Base-by-base conservation (phyloP, 495 filamentous ascomycete species). In the Niebla homalea region DNA sequence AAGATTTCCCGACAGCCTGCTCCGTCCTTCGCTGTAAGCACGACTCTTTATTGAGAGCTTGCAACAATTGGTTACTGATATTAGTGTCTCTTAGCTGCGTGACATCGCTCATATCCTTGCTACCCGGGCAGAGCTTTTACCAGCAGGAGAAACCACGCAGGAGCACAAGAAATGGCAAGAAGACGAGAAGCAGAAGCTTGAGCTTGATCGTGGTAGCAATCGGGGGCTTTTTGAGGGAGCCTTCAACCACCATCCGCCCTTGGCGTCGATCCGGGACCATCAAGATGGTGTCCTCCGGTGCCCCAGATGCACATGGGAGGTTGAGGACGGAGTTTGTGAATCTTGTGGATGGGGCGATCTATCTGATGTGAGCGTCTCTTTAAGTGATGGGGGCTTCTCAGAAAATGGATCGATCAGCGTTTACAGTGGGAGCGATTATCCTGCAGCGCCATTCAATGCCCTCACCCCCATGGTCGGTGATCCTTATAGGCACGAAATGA, bases 71-170 rank as follows among this genome's bases (percentile, higher is more conserved):
- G 43, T 55, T 37, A 43, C 57, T 43, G 48, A 49, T 56, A 1
- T 8, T 32, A 19, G 49, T 58, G 35, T 32, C 46, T 23, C 21
- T 14, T 51, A 84, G 80, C 70, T 86, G 48, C 75, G 80, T 39
- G 75, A 84, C 37, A 72, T 86, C 60, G 78, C 81, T 29, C 74
- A 81, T 45, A 68, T 81, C 46, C 84, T 85, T 55, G 74, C 82
- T 20, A 69, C 66, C 45, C 76, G 77, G 16, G 71, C 75, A 16
- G 82, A 85, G 58, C 68, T 85, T 22, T 62, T 83, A 40, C 77
- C 82, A 36, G 68, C 73, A 40, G 75, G 70, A 14, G 83, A 85
- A 58, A 79, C 75, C 1, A 70, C 75, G 2, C 69, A 74, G 36
- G 77, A 85, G 54, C 77, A 85, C 53, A 57, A 56, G 19, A 67